Percentiles rank a stretch among this genome's conserved stretches.
Conservation (phyloP, 1,139 yeast genomes). For the Lodderomyces oxycetoniae region DNA sequence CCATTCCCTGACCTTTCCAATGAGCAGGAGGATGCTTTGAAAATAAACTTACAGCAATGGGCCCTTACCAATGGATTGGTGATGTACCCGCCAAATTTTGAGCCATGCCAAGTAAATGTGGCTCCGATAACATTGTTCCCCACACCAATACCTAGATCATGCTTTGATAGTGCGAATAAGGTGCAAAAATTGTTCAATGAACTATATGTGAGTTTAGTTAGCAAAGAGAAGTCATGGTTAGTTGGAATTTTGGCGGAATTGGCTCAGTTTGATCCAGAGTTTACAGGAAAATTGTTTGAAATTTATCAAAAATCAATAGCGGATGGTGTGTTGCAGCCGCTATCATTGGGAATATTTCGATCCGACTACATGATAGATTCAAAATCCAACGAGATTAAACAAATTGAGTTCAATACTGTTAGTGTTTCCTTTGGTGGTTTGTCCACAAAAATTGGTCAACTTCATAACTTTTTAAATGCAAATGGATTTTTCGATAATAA, state of each 20-base stretch:
- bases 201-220: conserved; percentile 64
- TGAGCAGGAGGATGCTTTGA: conserved; percentile 24
- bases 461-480: conserved; percentile 63
- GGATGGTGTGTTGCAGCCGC: conserved; percentile 48
- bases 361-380: conserved; percentile 82
- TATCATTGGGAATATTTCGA: conserved; percentile 81
- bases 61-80: conserved; percentile 71
- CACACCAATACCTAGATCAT: conserved; percentile 71
- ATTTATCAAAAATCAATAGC: conserved; percentile 44
- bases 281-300: conserved; percentile 75
- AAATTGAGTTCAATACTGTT: conserved; percentile 93
- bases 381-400: conserved; percentile 54
- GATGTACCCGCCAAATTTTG: conserved; percentile 65
- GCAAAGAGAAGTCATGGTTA: conserved; percentile 55
- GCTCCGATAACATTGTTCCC: conserved; percentile 92
- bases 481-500: conserved; percentile 47
- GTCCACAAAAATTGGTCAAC: conserved; percentile 70
- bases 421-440: conserved; percentile 94
- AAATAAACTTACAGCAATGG: conserved; percentile 64
- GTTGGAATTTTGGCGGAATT: conserved; percentile 49
- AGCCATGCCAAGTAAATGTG: conserved; percentile 44
- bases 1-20: conserved; percentile 31
- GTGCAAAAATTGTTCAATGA: conserved; percentile 72
- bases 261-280: conserved; percentile 60
- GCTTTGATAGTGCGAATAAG: conserved; percentile 60